phyloP scores from a whole-genome alignment of 2,329 filamentous ascomycete species.

The Trichoderma breve region DNA sequence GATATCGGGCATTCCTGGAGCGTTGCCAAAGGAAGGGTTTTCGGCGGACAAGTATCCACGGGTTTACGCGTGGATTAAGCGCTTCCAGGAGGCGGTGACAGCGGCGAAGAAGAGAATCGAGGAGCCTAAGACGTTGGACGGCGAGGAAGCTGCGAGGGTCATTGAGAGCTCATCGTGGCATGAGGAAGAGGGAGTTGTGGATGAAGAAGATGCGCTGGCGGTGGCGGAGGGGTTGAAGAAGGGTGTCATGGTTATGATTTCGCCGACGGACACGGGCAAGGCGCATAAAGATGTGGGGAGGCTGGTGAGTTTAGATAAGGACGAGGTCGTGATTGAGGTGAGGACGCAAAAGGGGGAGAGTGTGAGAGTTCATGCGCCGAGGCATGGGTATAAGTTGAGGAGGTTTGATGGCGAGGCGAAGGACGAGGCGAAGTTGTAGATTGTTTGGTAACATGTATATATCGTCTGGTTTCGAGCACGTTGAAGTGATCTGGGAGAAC shows the following conservation, averaged over 20 bases:
- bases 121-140: constrained; percentile 46
- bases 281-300: constrained; percentile 57
- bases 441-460: not conserved
- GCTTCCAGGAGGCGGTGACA: constrained; percentile 54
- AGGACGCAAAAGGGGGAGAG: constrained; percentile 39
- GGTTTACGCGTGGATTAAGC: constrained; percentile 61
- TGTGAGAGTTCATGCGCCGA: constrained; percentile 60
- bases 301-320: constrained; percentile 50
- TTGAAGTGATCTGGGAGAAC: not conserved
- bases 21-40: constrained; percentile 53
- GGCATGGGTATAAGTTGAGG: constrained; percentile 55
- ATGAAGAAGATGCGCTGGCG: constrained; percentile 47
- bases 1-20: constrained; percentile 55
- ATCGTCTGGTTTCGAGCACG: not conserved
- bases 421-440: not conserved
- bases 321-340: constrained; percentile 59
- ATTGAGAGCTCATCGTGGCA: constrained; percentile 47
- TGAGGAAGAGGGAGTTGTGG: constrained; percentile 45
- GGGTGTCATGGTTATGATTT: constrained; percentile 56
- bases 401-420: constrained; percentile 26
- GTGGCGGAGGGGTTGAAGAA: constrained; percentile 46
- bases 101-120: constrained; percentile 37
- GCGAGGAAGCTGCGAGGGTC: constrained; percentile 50
- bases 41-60: constrained; percentile 53
- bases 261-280: constrained; percentile 61